Evolutionary conservation across 805 yeast species (phyloP), one percentile per base, ranked within the genome.

Genomic region (Wickerhamomyces sydowiorum): DNA sequence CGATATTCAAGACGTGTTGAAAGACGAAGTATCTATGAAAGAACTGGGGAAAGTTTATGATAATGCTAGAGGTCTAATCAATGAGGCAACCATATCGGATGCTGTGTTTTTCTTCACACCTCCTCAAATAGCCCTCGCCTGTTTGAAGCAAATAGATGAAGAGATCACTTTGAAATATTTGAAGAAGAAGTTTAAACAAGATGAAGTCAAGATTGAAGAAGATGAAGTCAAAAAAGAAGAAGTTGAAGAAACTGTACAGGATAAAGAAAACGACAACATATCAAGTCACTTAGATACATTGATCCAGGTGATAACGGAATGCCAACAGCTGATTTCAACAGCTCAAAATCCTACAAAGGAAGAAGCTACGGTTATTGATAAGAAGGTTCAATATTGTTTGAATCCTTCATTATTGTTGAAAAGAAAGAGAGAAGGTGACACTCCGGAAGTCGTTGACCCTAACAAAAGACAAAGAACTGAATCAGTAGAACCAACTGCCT

Each of bases 71-170:
- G 72, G 67, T 23, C 64, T 80, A 60, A 70, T 86, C 5, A 76
- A 79, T 36, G 86, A 80, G 21, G 74, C 86, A n/a, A 67, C 87
- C 32, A 66, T 82, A 28, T 79, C 91, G 17, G 96, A 93, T 57
- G 90, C 77, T 4, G 67, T 74, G 8, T 91, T 87, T 52, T 66
- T 79, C 28, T 91, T 66, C 63, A 82, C 98, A 0, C 99, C 99
- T 1, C 96, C 98, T 1, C 99, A 93, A 56, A 86, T 93, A 24
- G 96, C 98, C 1, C 67, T 93, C 40, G 93, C 96, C 0, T 87
- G 93, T 14, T 70, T 90, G 56, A 77, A 83, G 64, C 71, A 74
- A 41, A 76, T 73, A 13, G 86, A 88, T 61, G 78, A 73, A 47
- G 76, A 73, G 20, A 63, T 86, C 30, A 76, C 85, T 2, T 77